Base-by-base conservation (phyloP, 495 filamentous ascomycete genomes). In the Ascodesmis nigricans region DNA sequence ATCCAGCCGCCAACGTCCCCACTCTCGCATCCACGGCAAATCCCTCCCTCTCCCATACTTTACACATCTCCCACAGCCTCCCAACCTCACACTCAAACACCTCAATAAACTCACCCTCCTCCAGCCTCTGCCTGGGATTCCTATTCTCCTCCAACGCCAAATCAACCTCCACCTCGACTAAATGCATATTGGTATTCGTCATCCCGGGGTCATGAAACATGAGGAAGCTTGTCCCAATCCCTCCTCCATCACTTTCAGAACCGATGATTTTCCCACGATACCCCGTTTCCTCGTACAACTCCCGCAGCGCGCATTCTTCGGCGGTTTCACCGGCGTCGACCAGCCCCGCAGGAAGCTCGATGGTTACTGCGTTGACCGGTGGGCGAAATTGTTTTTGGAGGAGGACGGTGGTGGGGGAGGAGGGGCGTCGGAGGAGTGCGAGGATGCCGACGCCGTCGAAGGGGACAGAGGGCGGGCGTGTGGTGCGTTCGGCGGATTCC, bases 371-470 rank as follows among this genome's bases (percentile, higher is more conserved):
- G 43, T 77, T 68, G 25, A 90, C 59, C 0, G 83, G 83, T 0
- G 83, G 82, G 5, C 83, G 67, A 50, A 73, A 93, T 49, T 93
- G 83, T 47, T 81, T 82, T 44, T 87, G 76, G 13, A 92, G 64
- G 15, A 93, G 56, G 15, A 92, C 61, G 44, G 84, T 71, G 6
- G 48, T 36, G 15, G 43, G 29, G 9, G 24, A 27, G 3, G 39
- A 39, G 2, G 70, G 57, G 42, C 76, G 75, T 45, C 78, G 69
- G 2, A 97, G 55, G 45, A 97, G 77, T 13, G 82, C 77, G 20
- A 84, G 68, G 38, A 93, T 91, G 13, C 81, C 82, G 0, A 93
- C 84, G 29, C 77, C 84, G 48, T 93, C 87, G 26, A 91, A 74
- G 22, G 67, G 67, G 24, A 70, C 67, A 36, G 60, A 62, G 31